These are phyloP conservation scores for Chaetothyriales sp. DNA, from an alignment of 2,329 filamentous ascomycete genomes.

Conservation along the genomic window DNA sequence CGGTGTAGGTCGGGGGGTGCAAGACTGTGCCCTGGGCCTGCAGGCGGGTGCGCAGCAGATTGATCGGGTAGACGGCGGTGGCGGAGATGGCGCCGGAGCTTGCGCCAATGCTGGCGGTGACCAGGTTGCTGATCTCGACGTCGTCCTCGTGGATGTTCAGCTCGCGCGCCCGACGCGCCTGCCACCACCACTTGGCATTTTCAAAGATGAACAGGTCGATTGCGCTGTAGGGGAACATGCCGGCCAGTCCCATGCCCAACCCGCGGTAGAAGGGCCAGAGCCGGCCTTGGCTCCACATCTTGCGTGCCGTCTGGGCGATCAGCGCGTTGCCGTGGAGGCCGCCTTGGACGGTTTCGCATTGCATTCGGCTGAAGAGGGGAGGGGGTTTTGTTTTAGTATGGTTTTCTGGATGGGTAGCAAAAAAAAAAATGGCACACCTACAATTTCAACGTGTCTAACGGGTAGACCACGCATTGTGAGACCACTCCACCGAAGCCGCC, in stretches of 20 bases:
- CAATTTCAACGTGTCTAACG: constrained; percentile 57
- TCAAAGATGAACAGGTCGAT: constrained; percentile 96
- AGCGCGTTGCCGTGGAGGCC: constrained; percentile 71
- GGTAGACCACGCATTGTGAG: constrained; percentile 82
- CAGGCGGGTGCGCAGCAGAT: constrained; percentile 76
- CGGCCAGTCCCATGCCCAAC: constrained; percentile 79
- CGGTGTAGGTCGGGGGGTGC: constrained; percentile 77
- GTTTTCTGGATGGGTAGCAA: background rate
- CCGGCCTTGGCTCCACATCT: constrained; percentile 69
- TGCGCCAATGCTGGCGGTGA: constrained; percentile 77
- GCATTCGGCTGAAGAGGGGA: constrained; percentile 68
- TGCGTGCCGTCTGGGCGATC: constrained; percentile 65
- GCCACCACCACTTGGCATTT: constrained; percentile 64
- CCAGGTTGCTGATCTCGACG: constrained; percentile 61
- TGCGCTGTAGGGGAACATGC: constrained; percentile 95
- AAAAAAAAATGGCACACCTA: too few species aligned
- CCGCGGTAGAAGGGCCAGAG: constrained; percentile 72
- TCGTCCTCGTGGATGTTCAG: constrained; percentile 68
- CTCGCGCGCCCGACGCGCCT: constrained; percentile 52
- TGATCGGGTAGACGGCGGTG: constrained; percentile 86
- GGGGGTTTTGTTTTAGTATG: background rate
- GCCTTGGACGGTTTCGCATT: constrained; percentile 82
- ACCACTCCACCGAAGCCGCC: constrained; percentile 88
- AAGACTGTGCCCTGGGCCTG: constrained; percentile 91
- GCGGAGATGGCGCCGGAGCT: constrained; percentile 84